phyloP scores from a whole-genome alignment of 169 alveolate species.

The Sarcocystis neurona region DNA sequence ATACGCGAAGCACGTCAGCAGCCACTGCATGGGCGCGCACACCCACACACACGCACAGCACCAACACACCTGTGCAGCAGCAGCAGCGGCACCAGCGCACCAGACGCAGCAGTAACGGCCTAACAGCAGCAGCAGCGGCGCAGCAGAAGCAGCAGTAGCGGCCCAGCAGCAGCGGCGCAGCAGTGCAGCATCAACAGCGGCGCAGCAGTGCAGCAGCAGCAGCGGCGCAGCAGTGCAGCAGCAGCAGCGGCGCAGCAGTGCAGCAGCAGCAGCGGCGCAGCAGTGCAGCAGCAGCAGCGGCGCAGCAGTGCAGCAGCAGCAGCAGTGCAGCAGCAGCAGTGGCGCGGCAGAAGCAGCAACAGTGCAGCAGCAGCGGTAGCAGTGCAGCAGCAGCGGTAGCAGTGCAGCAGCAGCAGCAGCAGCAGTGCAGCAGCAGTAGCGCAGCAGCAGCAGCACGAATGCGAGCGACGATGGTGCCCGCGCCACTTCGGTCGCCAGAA shows the following conservation, averaged over 20 bases:
- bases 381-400: not conserved
- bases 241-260: not conserved
- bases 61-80: not conserved
- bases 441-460: too few relatives aligned
- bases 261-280: not conserved
- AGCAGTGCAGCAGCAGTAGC: too few relatives aligned
- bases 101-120: not conserved
- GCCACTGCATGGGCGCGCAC: conserved; percentile 21
- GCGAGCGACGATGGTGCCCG: too few relatives aligned
- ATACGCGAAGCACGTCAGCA: conserved; percentile 34
- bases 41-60: not conserved
- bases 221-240: too few relatives aligned
- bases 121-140: not conserved
- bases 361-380: too few relatives aligned
- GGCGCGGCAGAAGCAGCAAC: too few relatives aligned
- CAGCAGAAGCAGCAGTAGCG: not conserved
- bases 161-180: not conserved
- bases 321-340: too few relatives aligned
- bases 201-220: not conserved
- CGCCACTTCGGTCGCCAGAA: too few relatives aligned
- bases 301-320: not conserved
- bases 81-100: not conserved
- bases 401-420: too few relatives aligned
- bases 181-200: not conserved
- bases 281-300: not conserved